These are phyloP conservation scores for Septoria petroselini DNA, from an alignment of 2,329 filamentous ascomycete genomes.

Conservation along the genomic window DNA sequence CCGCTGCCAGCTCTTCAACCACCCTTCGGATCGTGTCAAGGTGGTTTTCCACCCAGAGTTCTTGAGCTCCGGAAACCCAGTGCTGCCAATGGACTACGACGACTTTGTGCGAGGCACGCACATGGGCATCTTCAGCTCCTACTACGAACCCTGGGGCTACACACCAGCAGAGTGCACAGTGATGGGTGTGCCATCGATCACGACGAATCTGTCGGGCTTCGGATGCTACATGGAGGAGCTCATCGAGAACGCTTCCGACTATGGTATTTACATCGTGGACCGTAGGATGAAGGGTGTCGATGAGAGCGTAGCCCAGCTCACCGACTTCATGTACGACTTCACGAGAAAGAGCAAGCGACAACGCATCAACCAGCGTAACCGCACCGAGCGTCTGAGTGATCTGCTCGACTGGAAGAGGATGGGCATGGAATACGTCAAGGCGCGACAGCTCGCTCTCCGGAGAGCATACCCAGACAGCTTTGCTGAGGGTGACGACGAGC, in stretches of 20 bases:
- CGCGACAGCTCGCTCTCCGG: conserved; percentile 83
- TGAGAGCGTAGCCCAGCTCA: conserved; percentile 93
- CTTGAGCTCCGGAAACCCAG: conserved; percentile 90
- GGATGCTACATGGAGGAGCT: conserved; percentile 99
- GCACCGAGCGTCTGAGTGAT: conserved; percentile 91
- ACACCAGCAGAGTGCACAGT: conserved; percentile 97
- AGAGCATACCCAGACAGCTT: conserved; percentile 90
- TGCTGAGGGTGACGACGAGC: conserved; percentile 65
- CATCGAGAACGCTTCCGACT: conserved; percentile 96
- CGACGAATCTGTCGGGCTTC: conserved; percentile 95
- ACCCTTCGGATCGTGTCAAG: conserved; percentile 92
- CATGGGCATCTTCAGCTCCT: conserved; percentile 91
- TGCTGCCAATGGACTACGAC: conserved; percentile 93
- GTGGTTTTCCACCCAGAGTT: conserved; percentile 98
- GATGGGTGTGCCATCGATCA: conserved; percentile 98
- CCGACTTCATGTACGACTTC: conserved; percentile 91
- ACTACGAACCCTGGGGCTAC: conserved; percentile 99
- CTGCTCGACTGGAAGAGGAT: conserved; percentile 98
- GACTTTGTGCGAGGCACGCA: conserved; percentile 98
- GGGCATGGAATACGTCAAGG: conserved; percentile 99
- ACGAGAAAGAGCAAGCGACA: conserved; percentile 89
- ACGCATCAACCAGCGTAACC: conserved; percentile 97
- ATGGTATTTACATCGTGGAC: conserved; percentile 98
- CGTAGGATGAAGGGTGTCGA: conserved; percentile 92
- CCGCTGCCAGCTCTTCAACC: conserved; percentile 94